Evolutionary conservation across 1,139 yeast species (phyloP).

Genomic region (Candida sp.): DNA sequence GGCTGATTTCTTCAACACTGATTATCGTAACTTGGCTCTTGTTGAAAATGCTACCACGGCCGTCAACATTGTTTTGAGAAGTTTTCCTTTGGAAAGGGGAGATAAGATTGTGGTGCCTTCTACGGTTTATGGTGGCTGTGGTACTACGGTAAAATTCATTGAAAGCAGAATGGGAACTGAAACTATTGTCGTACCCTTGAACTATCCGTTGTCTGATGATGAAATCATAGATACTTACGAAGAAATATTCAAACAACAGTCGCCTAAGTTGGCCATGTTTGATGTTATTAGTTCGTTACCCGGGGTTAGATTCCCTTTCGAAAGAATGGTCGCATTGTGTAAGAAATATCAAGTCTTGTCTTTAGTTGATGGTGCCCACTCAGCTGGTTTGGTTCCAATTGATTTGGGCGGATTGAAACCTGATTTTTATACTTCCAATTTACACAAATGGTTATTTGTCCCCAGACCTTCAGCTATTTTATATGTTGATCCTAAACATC

Average conservation of each 20-base stretch:
- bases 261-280: conserved; percentile 46
- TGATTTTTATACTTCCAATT: conserved; percentile 59
- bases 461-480: conserved; percentile 61
- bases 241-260: conserved; percentile 18
- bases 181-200: conserved; percentile 39
- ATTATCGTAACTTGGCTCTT: conserved; percentile 43
- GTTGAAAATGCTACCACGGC: conserved; percentile 63
- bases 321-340: conserved; percentile 45
- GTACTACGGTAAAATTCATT: conserved; percentile 49
- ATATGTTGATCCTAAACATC: conserved; percentile 55
- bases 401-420: conserved; percentile 46
- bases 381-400: conserved; percentile 51
- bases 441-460: conserved; percentile 68
- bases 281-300: conserved; percentile 69
- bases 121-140: conserved; percentile 59
- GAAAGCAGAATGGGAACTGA: conserved; percentile 40
- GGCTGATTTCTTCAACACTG: conserved; percentile 41
- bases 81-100: conserved; percentile 49
- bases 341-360: conserved; percentile 46
- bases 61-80: conserved; percentile 55
- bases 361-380: conserved; percentile 72
- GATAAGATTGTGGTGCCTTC: conserved; percentile 51
- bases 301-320: conserved; percentile 57
- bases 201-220: conserved; percentile 48
- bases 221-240: conserved; percentile 43